phyloP scores from a whole-genome alignment of 2,329 filamentous ascomycete genomes.

The Macrophomina pseudophaseolina region DNA sequence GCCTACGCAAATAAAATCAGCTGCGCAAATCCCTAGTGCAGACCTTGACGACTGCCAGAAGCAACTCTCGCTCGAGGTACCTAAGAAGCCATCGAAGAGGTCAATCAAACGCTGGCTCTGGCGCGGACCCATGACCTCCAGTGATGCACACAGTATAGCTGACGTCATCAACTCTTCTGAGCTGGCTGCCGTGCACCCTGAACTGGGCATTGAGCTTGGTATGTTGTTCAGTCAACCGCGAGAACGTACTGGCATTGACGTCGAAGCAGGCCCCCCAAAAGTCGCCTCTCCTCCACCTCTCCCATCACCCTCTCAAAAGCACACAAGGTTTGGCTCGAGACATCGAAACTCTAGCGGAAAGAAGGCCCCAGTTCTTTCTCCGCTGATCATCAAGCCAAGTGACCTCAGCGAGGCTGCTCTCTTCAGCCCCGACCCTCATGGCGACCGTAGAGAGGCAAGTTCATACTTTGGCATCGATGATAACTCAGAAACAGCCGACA shows the following conservation, averaged over 20 bases:
- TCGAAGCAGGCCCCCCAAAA: not conserved
- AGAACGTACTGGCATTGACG: not conserved
- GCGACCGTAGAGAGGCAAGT: not conserved
- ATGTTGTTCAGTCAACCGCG: not conserved
- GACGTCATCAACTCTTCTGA: slow-evolving; percentile 5
- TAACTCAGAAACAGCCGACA: not conserved
- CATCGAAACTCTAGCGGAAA: not conserved
- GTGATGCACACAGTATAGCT: slow-evolving; percentile 16
- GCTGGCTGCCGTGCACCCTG: not conserved
- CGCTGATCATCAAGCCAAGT: not conserved
- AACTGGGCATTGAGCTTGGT: not conserved
- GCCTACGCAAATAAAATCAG: not conserved
- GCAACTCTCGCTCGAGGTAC: not conserved
- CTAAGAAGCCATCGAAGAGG: not conserved
- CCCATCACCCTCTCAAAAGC: not conserved
- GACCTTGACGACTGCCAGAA: not conserved
- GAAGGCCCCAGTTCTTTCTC: not conserved
- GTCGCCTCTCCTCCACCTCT: not conserved
- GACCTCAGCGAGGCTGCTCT: not conserved
- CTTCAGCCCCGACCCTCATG: not conserved
- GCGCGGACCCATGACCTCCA: not conserved
- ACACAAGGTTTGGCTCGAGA: not conserved
- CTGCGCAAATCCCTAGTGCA: not conserved
- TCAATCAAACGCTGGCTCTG: slow-evolving; percentile 18
- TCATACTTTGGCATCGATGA: slow-evolving; percentile 8